A percentile compares a stretch with the other conserved stretches of the same genome.
Evolutionary conservation across 768 basidiomycete species (phyloP).

Genomic region (Neoboletus brunneissimus): DNA sequence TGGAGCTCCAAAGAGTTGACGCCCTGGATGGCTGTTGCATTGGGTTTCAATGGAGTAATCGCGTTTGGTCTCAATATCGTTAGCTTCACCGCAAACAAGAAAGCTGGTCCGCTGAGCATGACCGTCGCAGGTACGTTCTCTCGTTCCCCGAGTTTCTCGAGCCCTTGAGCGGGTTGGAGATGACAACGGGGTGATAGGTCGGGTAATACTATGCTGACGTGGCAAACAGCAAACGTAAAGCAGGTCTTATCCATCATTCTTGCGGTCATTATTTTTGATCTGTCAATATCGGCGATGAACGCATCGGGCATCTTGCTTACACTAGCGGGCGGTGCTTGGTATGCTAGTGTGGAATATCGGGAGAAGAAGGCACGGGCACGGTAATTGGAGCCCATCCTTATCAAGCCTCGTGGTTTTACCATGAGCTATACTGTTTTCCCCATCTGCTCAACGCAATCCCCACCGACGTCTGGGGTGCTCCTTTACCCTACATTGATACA

Average conservation of each 20-base stretch:
- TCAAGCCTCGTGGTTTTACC: neutral
- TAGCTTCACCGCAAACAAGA: constrained; percentile 93
- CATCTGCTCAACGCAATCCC: neutral
- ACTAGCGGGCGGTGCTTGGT: constrained; percentile 81
- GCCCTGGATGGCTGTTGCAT: constrained; percentile 43
- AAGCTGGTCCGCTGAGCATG: constrained; percentile 86
- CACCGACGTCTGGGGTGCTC: neutral
- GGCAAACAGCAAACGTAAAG: constrained; percentile 75
- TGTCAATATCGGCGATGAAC: constrained; percentile 78
- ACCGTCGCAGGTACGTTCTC: constrained; percentile 72
- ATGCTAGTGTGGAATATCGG: constrained; percentile 62
- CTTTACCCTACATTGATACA: neutral
- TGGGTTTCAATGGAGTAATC: constrained; percentile 77
- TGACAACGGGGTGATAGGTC: neutral
- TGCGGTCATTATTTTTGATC: constrained; percentile 79
- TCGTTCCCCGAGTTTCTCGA: neutral
- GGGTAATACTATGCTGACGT: constrained; percentile 5
- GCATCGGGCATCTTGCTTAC: constrained; percentile 82
- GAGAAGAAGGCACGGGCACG: constrained; percentile 39
- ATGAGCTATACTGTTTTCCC: neutral
- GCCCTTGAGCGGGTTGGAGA: constrained; percentile 5
- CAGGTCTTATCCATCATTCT: constrained; percentile 88
- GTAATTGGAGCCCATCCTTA: neutral
- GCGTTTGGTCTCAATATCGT: constrained; percentile 94
- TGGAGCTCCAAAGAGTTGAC: constrained; percentile 44